A percentile compares a stretch with the other conserved stretches of the same genome.
These are phyloP conservation scores for Verticillium nubilum DNA, from an alignment of 2,329 filamentous ascomycete species.

Conservation along the genomic window DNA sequence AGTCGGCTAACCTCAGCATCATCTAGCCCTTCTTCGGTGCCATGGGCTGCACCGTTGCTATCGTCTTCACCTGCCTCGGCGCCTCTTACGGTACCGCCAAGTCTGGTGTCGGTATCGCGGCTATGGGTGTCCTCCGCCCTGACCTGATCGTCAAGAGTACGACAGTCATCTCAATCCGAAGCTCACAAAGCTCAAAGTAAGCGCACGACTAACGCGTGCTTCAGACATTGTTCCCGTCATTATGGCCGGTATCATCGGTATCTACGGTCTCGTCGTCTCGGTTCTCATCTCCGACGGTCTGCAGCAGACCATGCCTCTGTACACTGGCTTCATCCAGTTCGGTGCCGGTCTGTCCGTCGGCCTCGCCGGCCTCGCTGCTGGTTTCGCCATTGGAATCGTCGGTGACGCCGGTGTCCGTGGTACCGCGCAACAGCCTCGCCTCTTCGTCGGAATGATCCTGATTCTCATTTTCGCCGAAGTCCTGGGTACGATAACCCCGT, in stretches of 20 bases:
- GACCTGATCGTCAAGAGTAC: conserved; percentile 99
- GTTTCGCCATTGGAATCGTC: conserved; percentile 82
- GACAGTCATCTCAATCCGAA: conserved; percentile 23
- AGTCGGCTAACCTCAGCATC: conserved; percentile 25
- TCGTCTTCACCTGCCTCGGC: conserved; percentile 94
- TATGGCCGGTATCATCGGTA: conserved; percentile 99
- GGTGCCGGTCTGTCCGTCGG: conserved; percentile 79
- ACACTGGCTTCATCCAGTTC: conserved; percentile 80
- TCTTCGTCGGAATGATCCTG: conserved; percentile 97
- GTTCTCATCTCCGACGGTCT: too few species aligned
- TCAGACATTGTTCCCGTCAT: conserved; percentile 98
- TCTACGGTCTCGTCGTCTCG: conserved; percentile 80
- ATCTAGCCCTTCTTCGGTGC: conserved; percentile 83
- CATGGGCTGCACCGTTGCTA: conserved; percentile 95
- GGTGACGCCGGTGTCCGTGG: conserved; percentile 85
- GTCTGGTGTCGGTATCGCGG: conserved; percentile 96
- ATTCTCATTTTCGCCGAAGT: conserved; percentile 99
- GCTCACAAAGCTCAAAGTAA: not conserved
- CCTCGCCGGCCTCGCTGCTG: conserved; percentile 76
- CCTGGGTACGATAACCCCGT: conserved; percentile 60
- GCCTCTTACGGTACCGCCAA: conserved; percentile 98
- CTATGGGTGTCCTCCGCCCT: conserved; percentile 96
- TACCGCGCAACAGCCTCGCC: conserved; percentile 75
- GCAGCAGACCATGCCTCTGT: conserved; percentile 63
- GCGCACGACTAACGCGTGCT: conserved; percentile 15